A percentile compares a stretch with the other conserved stretches of the same genome.
These are phyloP conservation scores for Eremothecium coryli DNA, from an alignment of 1,139 yeast genomes.

Conservation along the genomic window DNA sequence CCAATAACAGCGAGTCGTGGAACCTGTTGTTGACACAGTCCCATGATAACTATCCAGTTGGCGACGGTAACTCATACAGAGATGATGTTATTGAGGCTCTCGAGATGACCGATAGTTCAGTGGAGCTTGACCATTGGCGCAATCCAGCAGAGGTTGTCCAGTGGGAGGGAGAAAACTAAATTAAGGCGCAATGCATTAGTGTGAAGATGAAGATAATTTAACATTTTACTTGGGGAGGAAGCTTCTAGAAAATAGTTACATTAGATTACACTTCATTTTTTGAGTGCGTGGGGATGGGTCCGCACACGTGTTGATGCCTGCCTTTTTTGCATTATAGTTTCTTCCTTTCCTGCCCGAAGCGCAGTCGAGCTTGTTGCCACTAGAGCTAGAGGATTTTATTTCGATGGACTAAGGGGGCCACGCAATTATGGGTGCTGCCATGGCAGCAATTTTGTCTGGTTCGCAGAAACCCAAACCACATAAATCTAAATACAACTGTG, in stretches of 20 bases:
- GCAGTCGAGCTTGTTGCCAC: conserved; percentile 27
- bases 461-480: no score
- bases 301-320: neutral
- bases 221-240: no score
- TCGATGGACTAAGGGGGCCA: conserved; percentile 11
- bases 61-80: neutral
- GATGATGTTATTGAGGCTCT: conserved; percentile 5
- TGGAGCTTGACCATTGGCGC: conserved; percentile 35
- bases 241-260: no score
- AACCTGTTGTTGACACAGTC: conserved; percentile 14
- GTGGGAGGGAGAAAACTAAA: conserved; percentile 8
- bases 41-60: conserved; percentile 1
- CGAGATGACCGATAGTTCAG: conserved; percentile 17
- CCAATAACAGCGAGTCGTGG: conserved; percentile 9
- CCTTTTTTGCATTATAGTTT: neutral
- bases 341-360: conserved; percentile 25
- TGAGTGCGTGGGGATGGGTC: neutral
- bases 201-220: no score
- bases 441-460: no score
- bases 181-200: no score
- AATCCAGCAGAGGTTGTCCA: conserved; percentile 35
- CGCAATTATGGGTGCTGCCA: no score
- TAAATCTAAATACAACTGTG: no score
- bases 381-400: conserved; percentile 22
- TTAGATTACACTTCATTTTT: no score